Percentiles rank a stretch among this genome's conserved stretches.
These are phyloP conservation scores for Apiospora phragmitis DNA, from an alignment of 2,329 filamentous ascomycete genomes.

Conservation along the genomic window DNA sequence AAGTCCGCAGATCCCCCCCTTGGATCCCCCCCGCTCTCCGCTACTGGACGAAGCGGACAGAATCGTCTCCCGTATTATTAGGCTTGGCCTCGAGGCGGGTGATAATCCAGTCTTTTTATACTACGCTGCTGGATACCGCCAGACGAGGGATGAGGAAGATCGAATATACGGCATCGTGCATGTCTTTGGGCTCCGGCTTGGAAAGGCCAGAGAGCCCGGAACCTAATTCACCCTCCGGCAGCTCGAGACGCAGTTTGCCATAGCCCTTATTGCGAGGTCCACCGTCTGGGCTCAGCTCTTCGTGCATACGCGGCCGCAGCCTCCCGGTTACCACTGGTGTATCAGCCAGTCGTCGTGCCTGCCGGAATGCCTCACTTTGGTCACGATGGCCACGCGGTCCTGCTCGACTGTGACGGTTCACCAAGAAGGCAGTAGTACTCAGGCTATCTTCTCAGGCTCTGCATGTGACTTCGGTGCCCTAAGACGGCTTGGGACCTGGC, in stretches of 20 bases:
- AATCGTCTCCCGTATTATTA: too few relatives aligned
- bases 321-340: not conserved
- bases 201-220: not conserved
- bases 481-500: too few relatives aligned
- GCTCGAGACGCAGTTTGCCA: conserved; percentile 2
- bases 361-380: too few relatives aligned
- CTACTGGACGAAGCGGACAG: not conserved
- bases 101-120: conserved; percentile 1
- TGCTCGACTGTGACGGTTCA: too few relatives aligned
- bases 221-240: not conserved
- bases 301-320: not conserved
- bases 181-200: not conserved
- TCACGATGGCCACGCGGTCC: too few relatives aligned
- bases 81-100: not conserved
- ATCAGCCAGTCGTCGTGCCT: not conserved
- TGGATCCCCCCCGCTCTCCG: not conserved
- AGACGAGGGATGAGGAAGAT: not conserved
- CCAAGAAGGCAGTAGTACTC: too few relatives aligned
- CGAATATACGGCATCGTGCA: conserved; percentile 12
- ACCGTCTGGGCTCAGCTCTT: not conserved
- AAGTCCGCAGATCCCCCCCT: not conserved
- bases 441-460: too few relatives aligned
- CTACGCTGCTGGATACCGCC: not conserved
- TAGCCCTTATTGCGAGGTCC: not conserved
- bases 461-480: too few relatives aligned